Conservation (phyloP, 306 rosid species). For the Gynostemma pentaphyllum region DNA sequence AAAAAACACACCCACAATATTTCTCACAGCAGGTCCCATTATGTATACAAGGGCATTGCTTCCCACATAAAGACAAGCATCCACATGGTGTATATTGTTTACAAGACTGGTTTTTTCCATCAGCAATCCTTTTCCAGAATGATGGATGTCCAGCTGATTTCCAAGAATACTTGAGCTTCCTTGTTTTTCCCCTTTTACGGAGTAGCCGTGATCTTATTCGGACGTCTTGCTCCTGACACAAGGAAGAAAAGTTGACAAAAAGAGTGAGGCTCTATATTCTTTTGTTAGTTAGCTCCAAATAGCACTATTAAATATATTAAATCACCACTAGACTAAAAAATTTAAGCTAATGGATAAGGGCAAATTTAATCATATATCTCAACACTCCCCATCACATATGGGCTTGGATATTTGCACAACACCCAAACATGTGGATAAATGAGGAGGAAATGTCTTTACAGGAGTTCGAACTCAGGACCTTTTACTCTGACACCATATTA, state of each 20-base stretch:
- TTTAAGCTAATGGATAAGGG: no score
- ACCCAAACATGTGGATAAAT: no score
- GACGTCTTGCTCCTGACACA: constrained; percentile 61
- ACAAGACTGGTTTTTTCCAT: constrained; percentile 33
- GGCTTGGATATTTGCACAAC: no score
- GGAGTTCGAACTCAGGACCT: no score
- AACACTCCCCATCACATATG: no score
- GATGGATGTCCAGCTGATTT: constrained; percentile 72
- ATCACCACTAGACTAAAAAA: no score
- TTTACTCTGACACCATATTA: no score
- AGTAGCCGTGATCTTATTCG: constrained; percentile 60
- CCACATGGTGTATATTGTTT: constrained; percentile 72
- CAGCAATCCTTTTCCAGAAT: constrained; percentile 51
- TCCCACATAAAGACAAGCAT: constrained; percentile 62
- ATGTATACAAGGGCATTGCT: constrained; percentile 57
- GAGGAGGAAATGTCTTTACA: no score
- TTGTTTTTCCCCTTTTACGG: constrained; percentile 79
- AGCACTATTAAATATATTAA: no score
- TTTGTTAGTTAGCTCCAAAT: no score
- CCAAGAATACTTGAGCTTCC: constrained; percentile 63
- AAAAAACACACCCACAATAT: constrained; percentile 62
- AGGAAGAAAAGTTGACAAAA: neutral
- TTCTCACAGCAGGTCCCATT: constrained; percentile 76
- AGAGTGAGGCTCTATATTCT: neutral
- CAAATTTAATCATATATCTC: no score